Percentiles rank a stretch among this genome's conserved stretches.
Evolutionary conservation across 768 basidiomycete genomes (phyloP).

Genomic region (Multifurca ochricompacta): DNA sequence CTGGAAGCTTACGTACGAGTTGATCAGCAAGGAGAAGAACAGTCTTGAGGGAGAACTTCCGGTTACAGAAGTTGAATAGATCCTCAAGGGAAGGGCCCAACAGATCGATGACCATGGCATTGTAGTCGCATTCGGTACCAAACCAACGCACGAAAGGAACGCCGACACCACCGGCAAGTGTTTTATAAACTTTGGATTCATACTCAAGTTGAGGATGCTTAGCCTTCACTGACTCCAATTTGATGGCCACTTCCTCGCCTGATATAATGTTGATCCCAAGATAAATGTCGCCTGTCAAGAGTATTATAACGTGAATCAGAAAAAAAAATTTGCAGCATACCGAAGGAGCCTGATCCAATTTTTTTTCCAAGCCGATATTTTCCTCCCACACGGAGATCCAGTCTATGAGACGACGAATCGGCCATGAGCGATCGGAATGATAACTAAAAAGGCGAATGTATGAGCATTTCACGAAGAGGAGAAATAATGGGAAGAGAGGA

Average conservation of each 20-base stretch:
- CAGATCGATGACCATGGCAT: slow-evolving; percentile 98
- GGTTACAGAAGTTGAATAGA: slow-evolving; percentile 91
- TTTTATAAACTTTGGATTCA: slow-evolving; percentile 93
- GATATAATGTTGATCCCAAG: slow-evolving; percentile 99
- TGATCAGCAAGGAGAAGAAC: slow-evolving; percentile 95
- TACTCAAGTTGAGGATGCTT: slow-evolving; percentile 99
- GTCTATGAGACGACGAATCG: slow-evolving; percentile 60
- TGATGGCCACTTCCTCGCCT: slow-evolving; percentile 99
- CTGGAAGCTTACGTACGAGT: slow-evolving; percentile 48
- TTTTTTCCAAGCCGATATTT: slow-evolving; percentile 99
- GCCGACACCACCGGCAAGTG: slow-evolving; percentile 97
- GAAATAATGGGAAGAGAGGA: neutral
- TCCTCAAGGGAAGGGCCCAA: slow-evolving; percentile 89
- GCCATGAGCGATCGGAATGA: slow-evolving; percentile 43
- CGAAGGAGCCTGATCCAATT: slow-evolving; percentile 98
- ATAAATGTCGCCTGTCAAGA: slow-evolving; percentile 82
- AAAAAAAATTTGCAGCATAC: slow-evolving; percentile 40
- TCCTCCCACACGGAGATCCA: slow-evolving; percentile 84
- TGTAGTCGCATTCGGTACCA: slow-evolving; percentile 96
- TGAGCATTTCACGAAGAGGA: slow-evolving; percentile 2
- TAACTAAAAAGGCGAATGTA: slow-evolving; percentile 5
- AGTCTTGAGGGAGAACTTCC: slow-evolving; percentile 97
- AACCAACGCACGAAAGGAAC: slow-evolving; percentile 98
- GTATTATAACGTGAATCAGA: neutral
- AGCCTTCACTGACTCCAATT: slow-evolving; percentile 99